Percentiles rank a stretch among this genome's conserved stretches.
Evolutionary conservation across 352 stramenopile genomes (phyloP).

Genomic region (Phytophthora aleatoria): DNA sequence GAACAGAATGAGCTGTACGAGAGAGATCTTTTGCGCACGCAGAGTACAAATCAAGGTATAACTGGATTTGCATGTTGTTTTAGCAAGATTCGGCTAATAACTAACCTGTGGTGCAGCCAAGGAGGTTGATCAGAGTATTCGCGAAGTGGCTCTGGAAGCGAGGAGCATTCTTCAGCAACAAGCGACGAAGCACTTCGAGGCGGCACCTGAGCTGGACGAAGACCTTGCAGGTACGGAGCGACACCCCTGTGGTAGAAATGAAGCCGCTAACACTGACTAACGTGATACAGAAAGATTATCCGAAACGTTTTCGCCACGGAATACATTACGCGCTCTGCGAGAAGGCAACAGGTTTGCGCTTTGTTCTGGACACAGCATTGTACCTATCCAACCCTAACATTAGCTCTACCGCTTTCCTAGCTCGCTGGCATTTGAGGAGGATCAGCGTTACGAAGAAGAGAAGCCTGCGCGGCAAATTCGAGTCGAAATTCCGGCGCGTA

Average conservation of each 20-base stretch:
- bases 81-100: neutral
- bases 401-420: slow-evolving; percentile 9
- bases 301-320: slow-evolving; percentile 66
- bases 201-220: slow-evolving; percentile 37
- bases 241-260: neutral
- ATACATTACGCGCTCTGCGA: slow-evolving; percentile 44
- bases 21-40: slow-evolving; percentile 58
- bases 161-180: slow-evolving; percentile 61
- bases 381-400: slow-evolving; percentile 1
- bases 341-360: slow-evolving; percentile 51
- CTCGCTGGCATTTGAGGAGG: slow-evolving; percentile 28
- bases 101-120: slow-evolving; percentile 36
- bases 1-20: slow-evolving; percentile 80
- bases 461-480: slow-evolving; percentile 26
- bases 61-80: neutral
- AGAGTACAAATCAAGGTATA: slow-evolving; percentile 56
- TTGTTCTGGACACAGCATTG: neutral
- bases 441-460: slow-evolving; percentile 25
- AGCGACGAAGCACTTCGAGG: slow-evolving; percentile 43
- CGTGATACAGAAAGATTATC: slow-evolving; percentile 51
- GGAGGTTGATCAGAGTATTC: slow-evolving; percentile 65
- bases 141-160: slow-evolving; percentile 60
- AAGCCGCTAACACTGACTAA: neutral
- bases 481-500: slow-evolving; percentile 29
- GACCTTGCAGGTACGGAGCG: slow-evolving; percentile 42